Conservation (phyloP, 345 rosid genomes). For the Gossypium anomalum region DNA sequence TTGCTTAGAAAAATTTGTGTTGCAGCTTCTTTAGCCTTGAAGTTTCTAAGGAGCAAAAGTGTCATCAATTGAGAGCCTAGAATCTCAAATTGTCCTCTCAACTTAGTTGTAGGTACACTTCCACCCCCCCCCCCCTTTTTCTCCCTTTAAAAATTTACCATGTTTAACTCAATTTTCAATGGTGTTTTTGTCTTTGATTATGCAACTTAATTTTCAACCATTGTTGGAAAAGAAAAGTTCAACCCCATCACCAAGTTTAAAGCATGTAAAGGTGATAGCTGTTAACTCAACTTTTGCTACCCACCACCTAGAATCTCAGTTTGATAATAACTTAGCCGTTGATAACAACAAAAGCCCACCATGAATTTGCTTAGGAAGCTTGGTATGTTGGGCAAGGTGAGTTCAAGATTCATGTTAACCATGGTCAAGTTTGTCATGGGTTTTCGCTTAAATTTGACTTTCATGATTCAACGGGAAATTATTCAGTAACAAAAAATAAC, state of each 20-base stretch:
- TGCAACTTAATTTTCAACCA: neutral
- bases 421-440: neutral
- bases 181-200: neutral
- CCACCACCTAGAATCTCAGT: constrained; percentile 28
- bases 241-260: constrained; percentile 46
- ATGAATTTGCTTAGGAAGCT: constrained; percentile 61
- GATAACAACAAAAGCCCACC: constrained; percentile 21
- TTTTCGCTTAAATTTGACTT: neutral
- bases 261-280: constrained; percentile 30
- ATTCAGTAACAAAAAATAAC: constrained; percentile 65
- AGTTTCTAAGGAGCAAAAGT: constrained; percentile 77
- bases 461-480: constrained; percentile 51
- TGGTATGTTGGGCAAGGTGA: constrained; percentile 64
- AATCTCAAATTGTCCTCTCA: constrained; percentile 52
- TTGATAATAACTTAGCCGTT: constrained; percentile 17
- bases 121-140: constrained; percentile 8
- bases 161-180: neutral
- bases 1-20: constrained; percentile 76
- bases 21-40: constrained; percentile 47
- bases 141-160: neutral
- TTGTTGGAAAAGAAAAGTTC: constrained; percentile 50
- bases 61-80: constrained; percentile 58
- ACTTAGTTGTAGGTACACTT: constrained; percentile 91
- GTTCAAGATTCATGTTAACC: neutral
- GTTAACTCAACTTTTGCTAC: constrained; percentile 19